Evolutionary conservation across 108 stramenopile genomes (phyloP).

Genomic region (Aurantiochytrium sp.): DNA sequence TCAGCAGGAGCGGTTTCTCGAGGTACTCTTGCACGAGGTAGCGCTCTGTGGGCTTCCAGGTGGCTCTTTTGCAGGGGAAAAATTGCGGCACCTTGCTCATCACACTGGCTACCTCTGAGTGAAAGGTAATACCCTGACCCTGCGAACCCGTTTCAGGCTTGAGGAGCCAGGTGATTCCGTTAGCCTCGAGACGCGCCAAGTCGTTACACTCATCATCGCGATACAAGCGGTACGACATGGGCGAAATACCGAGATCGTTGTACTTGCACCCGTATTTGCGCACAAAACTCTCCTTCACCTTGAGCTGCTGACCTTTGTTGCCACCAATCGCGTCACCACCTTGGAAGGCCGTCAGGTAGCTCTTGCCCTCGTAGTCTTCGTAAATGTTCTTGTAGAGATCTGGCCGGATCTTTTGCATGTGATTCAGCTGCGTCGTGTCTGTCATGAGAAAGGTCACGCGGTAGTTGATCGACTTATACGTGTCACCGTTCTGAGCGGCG

Average conservation of each 20-base stretch:
- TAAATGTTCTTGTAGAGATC: conserved; percentile 6
- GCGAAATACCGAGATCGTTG: conserved; percentile 14
- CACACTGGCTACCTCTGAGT: background rate
- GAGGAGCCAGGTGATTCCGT: conserved; percentile 14
- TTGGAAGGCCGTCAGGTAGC: conserved; percentile 5
- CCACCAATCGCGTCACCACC: conserved; percentile 11
- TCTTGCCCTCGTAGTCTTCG: background rate
- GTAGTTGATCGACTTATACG: background rate
- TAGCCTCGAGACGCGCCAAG: background rate
- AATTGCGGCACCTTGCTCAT: conserved; percentile 12
- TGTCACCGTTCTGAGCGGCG: background rate
- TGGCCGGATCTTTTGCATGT: conserved; percentile 10
- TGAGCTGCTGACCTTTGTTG: conserved; percentile 14
- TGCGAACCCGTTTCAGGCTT: conserved; percentile 1
- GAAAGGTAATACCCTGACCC: conserved; percentile 17
- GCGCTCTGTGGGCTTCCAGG: background rate
- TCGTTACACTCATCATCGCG: background rate
- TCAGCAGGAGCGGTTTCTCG: background rate
- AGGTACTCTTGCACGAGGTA: conserved; percentile 15
- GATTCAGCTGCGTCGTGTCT: conserved; percentile 8
- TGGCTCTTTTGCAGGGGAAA: background rate
- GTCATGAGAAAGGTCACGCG: background rate
- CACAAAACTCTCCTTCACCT: conserved; percentile 3
- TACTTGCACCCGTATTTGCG: background rate
- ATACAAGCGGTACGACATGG: conserved; percentile 12